Evolutionary conservation across 139 green algal genomes (phyloP), one percentile per base, ranked within the genome.

Genomic region (Chlamydomonas incerta): DNA sequence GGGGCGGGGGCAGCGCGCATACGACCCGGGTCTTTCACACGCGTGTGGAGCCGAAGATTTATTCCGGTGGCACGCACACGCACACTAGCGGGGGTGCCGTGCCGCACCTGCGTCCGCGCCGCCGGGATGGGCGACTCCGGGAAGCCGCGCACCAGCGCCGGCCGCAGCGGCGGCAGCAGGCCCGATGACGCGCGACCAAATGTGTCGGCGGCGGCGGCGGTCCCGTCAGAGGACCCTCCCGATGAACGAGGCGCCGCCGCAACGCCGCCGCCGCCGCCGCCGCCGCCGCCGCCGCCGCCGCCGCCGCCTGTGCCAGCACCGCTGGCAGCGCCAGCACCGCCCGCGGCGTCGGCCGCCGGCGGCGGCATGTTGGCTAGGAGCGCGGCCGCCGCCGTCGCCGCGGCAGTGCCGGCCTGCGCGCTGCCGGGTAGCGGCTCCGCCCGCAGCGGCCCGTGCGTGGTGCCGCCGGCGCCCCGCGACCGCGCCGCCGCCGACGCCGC

Each of bases 401-500:
- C 63, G 18, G 77, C 63, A 3, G 55, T 72, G 41, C 41, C 41
- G 41, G 41, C 41, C 41, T 2, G 58, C n/a, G 74, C 35, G 58
- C 17, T 31, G 6, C 29, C 28, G 37, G 20, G 26, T 17, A 4
- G 35, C 14, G 46, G 14, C 46, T 65, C 41, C 20, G 9, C 26
- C 3, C 31, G 41, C 63, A 74, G 47, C 24, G 63, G 63, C 46
- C 77, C 63, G 35, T 83, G 77, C 20, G 63, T 74, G 29, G 63
- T 20, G 55, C 77, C 77, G 46, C 77, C 63, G 8, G 77, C 77
- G 31, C 77, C 77, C 0, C 77, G 63, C 2, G 46, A 15, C 23
- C 63, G 77, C 26, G 77, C 77, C n/a, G 77, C 74, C 8, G 77
- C 77, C n/a, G 77, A 83, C 21, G 77, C 77, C 9, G 63, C 77